Percentiles rank a stretch among this genome's conserved stretches.
Conservation (phyloP, 345 rosid species). For the Camelina neglecta region DNA sequence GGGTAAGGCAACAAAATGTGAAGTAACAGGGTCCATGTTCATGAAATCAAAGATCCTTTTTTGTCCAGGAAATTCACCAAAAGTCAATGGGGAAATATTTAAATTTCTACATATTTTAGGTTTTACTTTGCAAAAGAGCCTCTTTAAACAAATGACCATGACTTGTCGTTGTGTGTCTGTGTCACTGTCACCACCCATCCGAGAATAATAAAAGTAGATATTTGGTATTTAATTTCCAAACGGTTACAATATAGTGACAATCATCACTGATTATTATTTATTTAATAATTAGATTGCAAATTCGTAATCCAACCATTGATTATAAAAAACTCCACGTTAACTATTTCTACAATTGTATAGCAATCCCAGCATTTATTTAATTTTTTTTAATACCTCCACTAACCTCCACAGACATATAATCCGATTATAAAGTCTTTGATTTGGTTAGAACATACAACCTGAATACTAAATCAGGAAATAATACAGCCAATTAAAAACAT, state of each 20-base stretch:
- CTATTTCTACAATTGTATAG: neutral
- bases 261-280: neutral
- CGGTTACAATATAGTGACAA: neutral
- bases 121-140: neutral
- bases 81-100: neutral
- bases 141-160: neutral
- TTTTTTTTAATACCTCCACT: neutral
- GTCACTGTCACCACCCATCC: neutral
- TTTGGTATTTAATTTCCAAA: neutral
- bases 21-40: slow-evolving; percentile 15
- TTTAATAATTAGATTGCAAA: neutral
- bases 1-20: slow-evolving; percentile 3
- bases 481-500: neutral
- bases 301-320: neutral
- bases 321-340: neutral
- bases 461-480: slow-evolving; percentile 17
- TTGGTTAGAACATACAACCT: neutral
- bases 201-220: neutral
- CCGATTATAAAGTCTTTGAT: neutral
- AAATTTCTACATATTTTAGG: neutral
- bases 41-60: slow-evolving; percentile 14
- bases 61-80: slow-evolving; percentile 1
- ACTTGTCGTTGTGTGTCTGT: neutral
- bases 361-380: neutral
- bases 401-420: neutral